Evolutionary conservation across 345 rosid genomes (phyloP).

Genomic region (Carallia brachiata): DNA sequence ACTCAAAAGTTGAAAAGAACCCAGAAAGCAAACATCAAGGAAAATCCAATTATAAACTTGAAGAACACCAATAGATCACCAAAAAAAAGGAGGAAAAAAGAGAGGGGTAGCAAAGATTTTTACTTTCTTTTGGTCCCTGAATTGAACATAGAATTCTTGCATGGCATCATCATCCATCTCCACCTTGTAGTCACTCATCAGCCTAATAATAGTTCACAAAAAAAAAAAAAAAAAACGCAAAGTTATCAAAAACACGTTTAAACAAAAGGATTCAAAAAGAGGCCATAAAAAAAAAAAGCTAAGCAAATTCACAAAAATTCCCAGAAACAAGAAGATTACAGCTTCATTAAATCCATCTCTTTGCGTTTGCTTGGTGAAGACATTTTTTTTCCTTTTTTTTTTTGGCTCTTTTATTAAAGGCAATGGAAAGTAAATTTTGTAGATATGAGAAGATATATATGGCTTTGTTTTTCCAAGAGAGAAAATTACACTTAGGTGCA

Average conservation of each 20-base stretch:
- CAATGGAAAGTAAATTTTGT: background rate
- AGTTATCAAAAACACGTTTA: too few relatives aligned
- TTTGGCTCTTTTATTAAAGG: background rate
- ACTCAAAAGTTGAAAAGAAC: slow-evolving; percentile 3
- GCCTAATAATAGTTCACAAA: slow-evolving; percentile 57
- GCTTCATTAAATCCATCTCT: slow-evolving; percentile 99
- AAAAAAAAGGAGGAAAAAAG: slow-evolving; percentile 7
- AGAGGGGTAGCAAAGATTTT: slow-evolving; percentile 20
- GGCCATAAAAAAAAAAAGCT: background rate
- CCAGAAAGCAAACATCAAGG: slow-evolving; percentile 17
- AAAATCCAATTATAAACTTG: slow-evolving; percentile 5
- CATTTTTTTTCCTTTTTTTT: slow-evolving; percentile 36
- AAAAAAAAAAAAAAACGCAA: slow-evolving; percentile 6
- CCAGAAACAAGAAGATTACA: slow-evolving; percentile 42
- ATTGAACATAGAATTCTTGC: slow-evolving; percentile 93
- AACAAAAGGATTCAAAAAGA: background rate
- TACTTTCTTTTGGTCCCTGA: slow-evolving; percentile 99
- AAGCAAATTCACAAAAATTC: background rate
- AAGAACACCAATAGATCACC: slow-evolving; percentile 10
- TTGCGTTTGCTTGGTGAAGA: slow-evolving; percentile 99
- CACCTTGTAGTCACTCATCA: slow-evolving; percentile 99
- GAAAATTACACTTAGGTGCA: background rate
- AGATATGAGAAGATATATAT: background rate
- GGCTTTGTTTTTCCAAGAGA: background rate
- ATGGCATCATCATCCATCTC: slow-evolving; percentile 97